Percentiles rank a stretch among this genome's conserved stretches.
Conservation (phyloP, 192 early-diverging fungal species). For the Phlyctochytrium bullatum region DNA sequence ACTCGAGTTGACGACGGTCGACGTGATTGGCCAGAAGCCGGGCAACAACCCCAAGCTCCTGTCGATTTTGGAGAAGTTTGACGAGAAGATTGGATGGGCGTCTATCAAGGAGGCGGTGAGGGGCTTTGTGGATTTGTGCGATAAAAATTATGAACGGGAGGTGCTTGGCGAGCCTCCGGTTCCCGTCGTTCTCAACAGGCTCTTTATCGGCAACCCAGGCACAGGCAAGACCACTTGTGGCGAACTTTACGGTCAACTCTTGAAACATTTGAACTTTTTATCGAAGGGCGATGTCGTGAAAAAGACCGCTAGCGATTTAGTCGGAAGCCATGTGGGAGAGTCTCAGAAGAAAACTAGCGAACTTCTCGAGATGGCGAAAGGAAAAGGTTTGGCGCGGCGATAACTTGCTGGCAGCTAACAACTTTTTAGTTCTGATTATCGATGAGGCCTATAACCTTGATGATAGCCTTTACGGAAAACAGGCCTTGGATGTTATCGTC, state of each 20-base stretch:
- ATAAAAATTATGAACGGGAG: conserved; percentile 36
- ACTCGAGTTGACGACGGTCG: conserved; percentile 15
- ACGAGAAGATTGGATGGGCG: conserved; percentile 31
- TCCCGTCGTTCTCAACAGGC: no score
- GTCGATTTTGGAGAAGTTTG: conserved; percentile 24
- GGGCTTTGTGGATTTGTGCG: conserved; percentile 27
- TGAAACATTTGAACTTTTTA: no score
- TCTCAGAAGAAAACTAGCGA: conserved; percentile 31
- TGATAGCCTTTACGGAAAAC: conserved; percentile 35
- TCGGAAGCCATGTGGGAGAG: conserved; percentile 24
- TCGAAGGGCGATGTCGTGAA: no score
- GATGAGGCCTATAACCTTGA: conserved; percentile 37
- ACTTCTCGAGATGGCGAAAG: conserved; percentile 24
- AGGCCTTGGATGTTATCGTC: conserved; percentile 35
- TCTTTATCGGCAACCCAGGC: no score
- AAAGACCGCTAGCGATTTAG: conserved; percentile 30
- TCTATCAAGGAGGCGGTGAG: conserved; percentile 28
- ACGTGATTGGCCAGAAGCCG: conserved; percentile 35
- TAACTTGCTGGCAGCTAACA: not conserved
- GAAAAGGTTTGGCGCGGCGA: conserved; percentile 7
- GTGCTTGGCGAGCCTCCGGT: no score
- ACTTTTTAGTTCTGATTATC: conserved; percentile 21
- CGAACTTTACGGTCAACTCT: no score
- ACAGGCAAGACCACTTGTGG: no score
- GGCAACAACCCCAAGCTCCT: conserved; percentile 28